Conservation (phyloP, 2,329 filamentous ascomycete genomes). For the Pseudogymnoascus sp. region DNA sequence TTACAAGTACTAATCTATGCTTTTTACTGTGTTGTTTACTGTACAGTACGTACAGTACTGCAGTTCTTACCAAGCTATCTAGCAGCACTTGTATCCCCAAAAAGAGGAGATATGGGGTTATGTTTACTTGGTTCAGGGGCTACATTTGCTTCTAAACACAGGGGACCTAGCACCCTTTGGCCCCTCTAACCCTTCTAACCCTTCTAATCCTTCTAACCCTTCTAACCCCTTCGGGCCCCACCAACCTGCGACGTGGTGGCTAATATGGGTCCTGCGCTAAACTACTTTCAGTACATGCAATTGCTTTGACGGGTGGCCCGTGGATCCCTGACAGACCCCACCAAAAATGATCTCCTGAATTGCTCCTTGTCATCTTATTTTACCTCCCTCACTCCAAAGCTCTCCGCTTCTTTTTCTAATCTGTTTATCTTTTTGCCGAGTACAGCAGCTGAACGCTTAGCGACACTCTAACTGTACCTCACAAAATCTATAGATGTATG, state of each 20-base stretch:
- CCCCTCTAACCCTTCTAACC: neutral
- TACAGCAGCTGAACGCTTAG: neutral
- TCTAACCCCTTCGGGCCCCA: neutral
- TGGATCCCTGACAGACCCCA: conserved; percentile 2
- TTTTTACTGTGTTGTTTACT: neutral
- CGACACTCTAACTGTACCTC: neutral
- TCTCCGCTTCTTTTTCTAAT: neutral
- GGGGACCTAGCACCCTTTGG: neutral
- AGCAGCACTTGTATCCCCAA: neutral
- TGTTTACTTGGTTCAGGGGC: neutral
- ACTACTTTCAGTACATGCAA: neutral
- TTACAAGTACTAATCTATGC: neutral
- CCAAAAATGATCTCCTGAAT: conserved; percentile 7
- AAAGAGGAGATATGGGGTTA: neutral
- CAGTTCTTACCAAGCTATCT: neutral
- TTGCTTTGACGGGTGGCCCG: conserved; percentile 6
- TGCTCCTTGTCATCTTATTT: conserved; percentile 10
- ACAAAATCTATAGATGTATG: neutral
- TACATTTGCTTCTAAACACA: neutral
- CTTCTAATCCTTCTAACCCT: neutral
- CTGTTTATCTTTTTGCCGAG: neutral
- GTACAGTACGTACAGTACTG: neutral
- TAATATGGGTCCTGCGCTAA: neutral
- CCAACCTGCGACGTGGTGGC: conserved; percentile 8
- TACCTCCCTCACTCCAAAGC: neutral